phyloP scores from a whole-genome alignment of 2,329 filamentous ascomycete genomes.

The Phaeosphaeria sp. region DNA sequence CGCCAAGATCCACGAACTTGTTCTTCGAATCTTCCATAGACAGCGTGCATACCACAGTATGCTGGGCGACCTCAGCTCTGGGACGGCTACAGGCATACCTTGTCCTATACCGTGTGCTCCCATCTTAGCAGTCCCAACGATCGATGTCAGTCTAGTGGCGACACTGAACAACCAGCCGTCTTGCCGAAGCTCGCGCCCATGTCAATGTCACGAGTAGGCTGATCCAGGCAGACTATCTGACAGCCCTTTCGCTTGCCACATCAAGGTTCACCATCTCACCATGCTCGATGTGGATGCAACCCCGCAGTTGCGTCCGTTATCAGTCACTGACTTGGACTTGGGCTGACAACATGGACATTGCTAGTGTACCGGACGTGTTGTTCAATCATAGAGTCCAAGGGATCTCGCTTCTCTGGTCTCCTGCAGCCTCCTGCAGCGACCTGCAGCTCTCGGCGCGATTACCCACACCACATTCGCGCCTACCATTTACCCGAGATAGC shows the following conservation, averaged over 20 bases:
- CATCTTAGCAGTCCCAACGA: background rate
- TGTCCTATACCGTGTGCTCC: background rate
- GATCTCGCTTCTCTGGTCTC: background rate
- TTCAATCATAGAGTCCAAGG: background rate
- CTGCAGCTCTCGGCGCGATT: background rate
- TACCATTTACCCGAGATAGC: background rate
- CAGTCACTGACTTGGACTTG: background rate
- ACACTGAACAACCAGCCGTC: background rate
- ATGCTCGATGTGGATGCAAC: background rate
- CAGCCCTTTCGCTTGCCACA: background rate
- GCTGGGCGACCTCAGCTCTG: background rate
- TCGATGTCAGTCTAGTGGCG: background rate
- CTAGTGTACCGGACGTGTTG: background rate
- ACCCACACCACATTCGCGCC: background rate
- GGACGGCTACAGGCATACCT: background rate
- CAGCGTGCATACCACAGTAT: background rate
- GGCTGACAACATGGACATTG: background rate
- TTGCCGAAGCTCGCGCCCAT: background rate
- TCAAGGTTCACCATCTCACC: background rate
- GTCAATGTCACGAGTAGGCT: background rate
- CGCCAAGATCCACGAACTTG: background rate
- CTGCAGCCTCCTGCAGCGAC: background rate
- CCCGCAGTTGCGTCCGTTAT: background rate
- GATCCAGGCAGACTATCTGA: background rate
- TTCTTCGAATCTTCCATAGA: background rate